These are phyloP conservation scores for Sporothrix variecibatus DNA, from an alignment of 2,329 filamentous ascomycete species.

Conservation along the genomic window DNA sequence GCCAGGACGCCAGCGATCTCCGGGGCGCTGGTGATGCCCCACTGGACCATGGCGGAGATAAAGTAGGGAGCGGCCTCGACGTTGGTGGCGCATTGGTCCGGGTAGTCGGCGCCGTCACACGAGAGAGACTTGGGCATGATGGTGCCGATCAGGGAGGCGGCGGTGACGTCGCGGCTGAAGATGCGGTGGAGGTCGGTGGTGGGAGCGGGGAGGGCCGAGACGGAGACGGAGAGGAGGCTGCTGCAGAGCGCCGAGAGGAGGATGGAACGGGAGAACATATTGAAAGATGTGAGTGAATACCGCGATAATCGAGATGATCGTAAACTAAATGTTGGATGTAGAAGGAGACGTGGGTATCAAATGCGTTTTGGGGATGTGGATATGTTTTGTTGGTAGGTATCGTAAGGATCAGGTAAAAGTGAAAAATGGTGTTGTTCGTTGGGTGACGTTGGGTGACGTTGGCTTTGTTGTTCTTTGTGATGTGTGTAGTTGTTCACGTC, in stretches of 20 bases:
- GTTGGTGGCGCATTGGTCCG: conserved; percentile 67
- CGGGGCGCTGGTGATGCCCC: conserved; percentile 55
- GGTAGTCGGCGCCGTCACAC: conserved; percentile 52
- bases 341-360: not conserved
- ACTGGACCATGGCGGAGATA: conserved; percentile 55
- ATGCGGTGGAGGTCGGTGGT: not conserved
- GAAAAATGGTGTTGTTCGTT: conserved; percentile 7
- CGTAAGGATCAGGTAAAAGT: not conserved
- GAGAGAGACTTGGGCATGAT: conserved; percentile 60
- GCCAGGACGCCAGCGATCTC: conserved; percentile 71
- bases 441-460: not conserved
- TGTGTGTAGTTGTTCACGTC: not conserved
- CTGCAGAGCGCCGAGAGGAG: conserved; percentile 7
- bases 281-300: not conserved
- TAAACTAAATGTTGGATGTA: not conserved
- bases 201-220: not conserved
- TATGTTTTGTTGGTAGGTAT: not conserved
- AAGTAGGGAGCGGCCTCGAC: conserved; percentile 60
- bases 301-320: not conserved
- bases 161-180: conserved; percentile 28
- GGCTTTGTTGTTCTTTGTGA: not conserved
- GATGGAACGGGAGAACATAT: not conserved
- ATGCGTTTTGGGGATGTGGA: not conserved
- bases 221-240: not conserved
- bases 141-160: conserved; percentile 46